Conservation (phyloP, 2,329 filamentous ascomycete species). For the Fusarium staphyleae region DNA sequence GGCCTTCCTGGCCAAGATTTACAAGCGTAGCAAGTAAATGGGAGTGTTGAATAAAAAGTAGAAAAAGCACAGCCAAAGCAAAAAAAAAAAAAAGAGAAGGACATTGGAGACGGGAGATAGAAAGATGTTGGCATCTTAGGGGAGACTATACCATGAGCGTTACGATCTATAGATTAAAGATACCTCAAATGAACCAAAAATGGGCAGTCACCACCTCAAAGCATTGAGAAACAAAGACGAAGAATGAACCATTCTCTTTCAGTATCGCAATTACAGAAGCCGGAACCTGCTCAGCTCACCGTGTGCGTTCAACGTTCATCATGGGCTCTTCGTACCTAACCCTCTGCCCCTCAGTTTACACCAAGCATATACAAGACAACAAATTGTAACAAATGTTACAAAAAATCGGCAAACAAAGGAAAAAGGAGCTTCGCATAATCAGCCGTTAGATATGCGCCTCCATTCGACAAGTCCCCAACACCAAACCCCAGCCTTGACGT, state of each 20-base stretch:
- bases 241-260: constrained; percentile 13
- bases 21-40: constrained; percentile 91
- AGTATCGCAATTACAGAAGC: constrained; percentile 2
- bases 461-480: not conserved
- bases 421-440: constrained; percentile 1
- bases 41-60: not conserved
- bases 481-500: not conserved
- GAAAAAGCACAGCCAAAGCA: constrained; percentile 9
- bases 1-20: constrained; percentile 92
- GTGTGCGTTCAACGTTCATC: not conserved
- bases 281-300: constrained; percentile 22
- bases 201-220: not conserved
- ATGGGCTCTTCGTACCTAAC: not conserved
- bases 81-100: constrained; percentile 9
- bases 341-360: not conserved
- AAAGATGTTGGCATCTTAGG: constrained; percentile 14
- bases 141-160: constrained; percentile 7
- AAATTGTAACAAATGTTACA: not conserved
- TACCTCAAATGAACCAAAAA: constrained; percentile 23
- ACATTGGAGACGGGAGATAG: not conserved
- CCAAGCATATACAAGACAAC: constrained; percentile 5
- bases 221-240: constrained; percentile 3
- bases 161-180: constrained; percentile 23
- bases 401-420: constrained; percentile 14
- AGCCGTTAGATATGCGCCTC: not conserved